Conservation (phyloP, 768 basidiomycete species). For the Phanerochaete sordida region DNA sequence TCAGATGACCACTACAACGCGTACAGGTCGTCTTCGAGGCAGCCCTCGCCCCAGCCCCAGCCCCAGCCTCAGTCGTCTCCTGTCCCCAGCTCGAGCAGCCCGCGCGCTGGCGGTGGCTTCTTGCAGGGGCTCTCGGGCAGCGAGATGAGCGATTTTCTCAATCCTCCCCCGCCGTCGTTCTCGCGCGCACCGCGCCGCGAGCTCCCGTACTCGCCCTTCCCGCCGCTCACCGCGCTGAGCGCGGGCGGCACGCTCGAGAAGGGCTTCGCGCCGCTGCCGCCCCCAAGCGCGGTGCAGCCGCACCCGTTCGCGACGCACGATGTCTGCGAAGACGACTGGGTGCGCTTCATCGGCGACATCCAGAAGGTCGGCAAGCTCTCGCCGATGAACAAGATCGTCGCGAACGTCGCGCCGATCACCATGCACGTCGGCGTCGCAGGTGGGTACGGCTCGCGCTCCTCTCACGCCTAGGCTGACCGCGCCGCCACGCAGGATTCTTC, state of each 20-base stretch:
- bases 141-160: not conserved
- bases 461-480: no score
- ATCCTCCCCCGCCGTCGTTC: slow-evolving; percentile 1
- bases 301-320: slow-evolving; percentile 54
- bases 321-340: slow-evolving; percentile 48
- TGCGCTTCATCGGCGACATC: slow-evolving; percentile 26
- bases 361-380: slow-evolving; percentile 6
- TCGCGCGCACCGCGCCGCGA: not conserved
- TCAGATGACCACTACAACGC: no score
- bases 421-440: not conserved
- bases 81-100: not conserved
- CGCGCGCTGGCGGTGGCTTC: not conserved
- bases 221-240: not conserved
- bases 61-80: not conserved
- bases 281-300: slow-evolving; percentile 12
- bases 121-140: not conserved
- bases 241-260: not conserved
- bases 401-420: not conserved
- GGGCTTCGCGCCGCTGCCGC: not conserved
- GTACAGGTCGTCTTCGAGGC: no score
- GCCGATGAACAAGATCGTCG: slow-evolving; percentile 7
- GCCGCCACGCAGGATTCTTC: slow-evolving; percentile 31
- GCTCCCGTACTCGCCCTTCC: slow-evolving; percentile 1
- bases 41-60: no score
- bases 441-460: no score